These are phyloP conservation scores for Xylaria digitata DNA, from an alignment of 2,329 filamentous ascomycete species.

Conservation along the genomic window DNA sequence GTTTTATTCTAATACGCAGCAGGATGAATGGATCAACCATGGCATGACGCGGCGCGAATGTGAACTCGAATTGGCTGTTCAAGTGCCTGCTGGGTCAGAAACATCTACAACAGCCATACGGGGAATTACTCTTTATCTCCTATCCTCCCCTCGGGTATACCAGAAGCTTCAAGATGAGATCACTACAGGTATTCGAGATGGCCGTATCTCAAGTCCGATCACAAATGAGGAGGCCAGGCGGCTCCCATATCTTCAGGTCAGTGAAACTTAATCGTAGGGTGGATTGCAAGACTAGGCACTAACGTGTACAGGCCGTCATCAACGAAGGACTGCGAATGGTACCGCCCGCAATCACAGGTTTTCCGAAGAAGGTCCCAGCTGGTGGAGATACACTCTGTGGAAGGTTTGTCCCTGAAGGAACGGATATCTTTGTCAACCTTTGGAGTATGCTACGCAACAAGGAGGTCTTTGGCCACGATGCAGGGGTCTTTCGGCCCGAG, in stretches of 20 bases:
- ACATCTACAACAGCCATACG: constrained; percentile 43
- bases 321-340: constrained; percentile 45
- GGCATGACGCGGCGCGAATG: constrained; percentile 43
- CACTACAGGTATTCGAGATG: constrained; percentile 30
- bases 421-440: constrained; percentile 43
- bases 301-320: constrained; percentile 41
- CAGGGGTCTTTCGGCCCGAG: constrained; percentile 44
- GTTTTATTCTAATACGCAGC: neutral
- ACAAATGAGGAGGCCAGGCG: constrained; percentile 42
- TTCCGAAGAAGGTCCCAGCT: constrained; percentile 44
- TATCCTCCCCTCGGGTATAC: constrained; percentile 40
- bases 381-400: constrained; percentile 44
- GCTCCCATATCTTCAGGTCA: constrained; percentile 45
- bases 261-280: neutral
- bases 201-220: constrained; percentile 43
- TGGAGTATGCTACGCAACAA: constrained; percentile 41
- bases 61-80: constrained; percentile 44
- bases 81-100: constrained; percentile 43
- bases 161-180: constrained; percentile 42
- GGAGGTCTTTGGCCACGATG: constrained; percentile 44
- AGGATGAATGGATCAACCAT: constrained; percentile 46
- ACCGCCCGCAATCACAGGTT: constrained; percentile 40
- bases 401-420: constrained; percentile 43
- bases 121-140: constrained; percentile 39
- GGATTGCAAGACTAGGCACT: neutral